phyloP scores from a whole-genome alignment of 176 grass and related monocot species.

The Typha latifolia region DNA sequence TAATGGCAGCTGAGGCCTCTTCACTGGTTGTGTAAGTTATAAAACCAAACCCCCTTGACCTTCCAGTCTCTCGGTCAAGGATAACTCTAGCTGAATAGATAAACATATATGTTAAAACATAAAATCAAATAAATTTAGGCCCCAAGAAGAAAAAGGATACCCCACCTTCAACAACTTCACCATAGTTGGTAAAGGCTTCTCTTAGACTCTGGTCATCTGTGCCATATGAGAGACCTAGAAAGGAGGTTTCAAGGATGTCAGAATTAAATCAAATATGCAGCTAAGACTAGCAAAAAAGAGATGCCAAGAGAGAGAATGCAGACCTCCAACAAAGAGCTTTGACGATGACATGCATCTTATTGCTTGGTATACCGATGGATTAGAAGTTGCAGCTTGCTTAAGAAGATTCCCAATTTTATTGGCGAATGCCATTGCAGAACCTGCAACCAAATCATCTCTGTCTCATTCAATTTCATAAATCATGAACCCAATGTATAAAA shows the following conservation, averaged over 20 bases:
- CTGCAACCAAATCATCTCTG: neutral
- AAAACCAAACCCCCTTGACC: slow-evolving; percentile 86
- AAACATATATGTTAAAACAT: slow-evolving; percentile 1
- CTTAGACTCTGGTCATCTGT: slow-evolving; percentile 63
- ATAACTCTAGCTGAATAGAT: slow-evolving; percentile 58
- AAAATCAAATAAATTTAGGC: no score
- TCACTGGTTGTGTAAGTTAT: slow-evolving; percentile 51
- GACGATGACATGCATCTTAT: slow-evolving; percentile 94
- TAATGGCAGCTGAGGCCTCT: slow-evolving; percentile 62
- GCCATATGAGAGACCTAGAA: slow-evolving; percentile 55
- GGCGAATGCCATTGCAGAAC: slow-evolving; percentile 45
- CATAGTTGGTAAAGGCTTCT: slow-evolving; percentile 56
- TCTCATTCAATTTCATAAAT: neutral
- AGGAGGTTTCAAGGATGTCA: neutral
- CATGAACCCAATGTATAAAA: neutral
- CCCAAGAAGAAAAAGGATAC: neutral
- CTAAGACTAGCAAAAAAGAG: neutral
- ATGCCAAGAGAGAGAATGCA: neutral
- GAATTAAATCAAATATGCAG: neutral
- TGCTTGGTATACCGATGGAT: slow-evolving; percentile 45
- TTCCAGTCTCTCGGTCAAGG: slow-evolving; percentile 56
- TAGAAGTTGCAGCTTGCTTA: slow-evolving; percentile 34
- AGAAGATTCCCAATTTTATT: slow-evolving; percentile 48
- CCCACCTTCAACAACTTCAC: slow-evolving; percentile 76
- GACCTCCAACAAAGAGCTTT: slow-evolving; percentile 83